Base-by-base conservation (phyloP, 805 yeast genomes). In the Metschnikowia peoriensis region DNA sequence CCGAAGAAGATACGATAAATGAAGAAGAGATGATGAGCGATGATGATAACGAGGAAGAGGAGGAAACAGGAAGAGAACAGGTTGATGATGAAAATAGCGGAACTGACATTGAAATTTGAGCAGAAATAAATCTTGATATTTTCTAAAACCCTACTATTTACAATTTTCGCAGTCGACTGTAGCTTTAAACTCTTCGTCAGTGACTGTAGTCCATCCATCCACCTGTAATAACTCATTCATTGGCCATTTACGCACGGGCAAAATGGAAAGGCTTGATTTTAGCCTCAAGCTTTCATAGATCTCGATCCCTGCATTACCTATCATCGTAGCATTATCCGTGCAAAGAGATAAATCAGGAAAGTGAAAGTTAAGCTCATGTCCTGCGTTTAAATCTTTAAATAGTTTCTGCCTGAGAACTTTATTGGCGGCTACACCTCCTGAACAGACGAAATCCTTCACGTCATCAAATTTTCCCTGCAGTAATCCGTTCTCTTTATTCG, bases 271-370 rank as follows among this genome's bases (percentile, higher is more conserved):
- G 6, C 76, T 79, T 0, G 91, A 80, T 11, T 76, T 71, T 17
- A 67, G 41, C 16, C 69, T 65, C 6, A 79, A 77, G 15, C 65
- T 59, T 64, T 91, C 97, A 64, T 72, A 86, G 16, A 92, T 69
- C 66, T 93, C 97, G 8, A 93, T 89, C 0, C 97, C 99, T 0
- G 98, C 96, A 84, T 96, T 89, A 1, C 97, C 99, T 48, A 94
- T 94, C 99, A 94, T 94, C 1, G 90, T 82, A 0, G 97, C 96
- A 67, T 94, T 94, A 64, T 94, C 99, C 0, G 97, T 90, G 65
- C 99, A 94, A 54, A 91, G 71, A 1, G 77, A 69, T 2, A 84
- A 72, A 17, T 81, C 83, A 0, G 97, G 97, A 61, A 84, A 89
- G 57, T 81, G 81, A 44, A 84, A 81, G 1, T 65, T 59, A n/a